Evolutionary conservation across 768 basidiomycete species (phyloP), one percentile per base, ranked within the genome.

Genomic region (Polyporus arcularius): DNA sequence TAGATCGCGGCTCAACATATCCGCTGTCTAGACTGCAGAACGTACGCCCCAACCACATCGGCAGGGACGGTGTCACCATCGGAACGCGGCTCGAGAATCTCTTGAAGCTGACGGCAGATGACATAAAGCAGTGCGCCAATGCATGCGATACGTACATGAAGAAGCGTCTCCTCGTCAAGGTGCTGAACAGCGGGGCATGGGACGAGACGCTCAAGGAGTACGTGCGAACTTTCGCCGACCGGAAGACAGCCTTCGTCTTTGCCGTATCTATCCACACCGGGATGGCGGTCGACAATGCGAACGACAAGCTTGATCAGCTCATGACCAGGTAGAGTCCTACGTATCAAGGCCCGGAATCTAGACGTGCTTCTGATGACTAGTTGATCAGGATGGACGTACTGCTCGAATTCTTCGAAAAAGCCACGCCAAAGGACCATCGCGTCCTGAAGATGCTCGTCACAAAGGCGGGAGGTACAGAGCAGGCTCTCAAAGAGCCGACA

Each of bases 121-220:
- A 82, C 55, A 78, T 83, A 46, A 77, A 75, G 60, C 67, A 71
- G 9, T 80, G 79, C 58, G 79, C 77, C 2, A 79, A 78, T 32
- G 74, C 71, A 14, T 80, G 80, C 61, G 82, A 84, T 56, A 71
- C 71, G 2, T 83, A 82, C 58, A 39, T 53, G 40, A 67, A 76
- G 35, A 81, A 80, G 62, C 79, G 80, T 52, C 70, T 73, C n/a
- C 72, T 80, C 49, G 62, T 72, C 47, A 76, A 74, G 56, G 70
- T 76, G 0, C 64, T 78, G 41, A 73, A 69, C 32, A 67, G 72
- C 4, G 64, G 65, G 2, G 63, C 70, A 4, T 83, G 79, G 71
- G 80, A 81, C 55, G 57, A 46, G 0, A 72, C 73, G 11, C 73
- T 84, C 1, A 65, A 75, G 0, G 71, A 69, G 3, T 78, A 70